Conservation (phyloP, 2,329 filamentous ascomycete genomes). For the Aspergillus fijiensis region DNA sequence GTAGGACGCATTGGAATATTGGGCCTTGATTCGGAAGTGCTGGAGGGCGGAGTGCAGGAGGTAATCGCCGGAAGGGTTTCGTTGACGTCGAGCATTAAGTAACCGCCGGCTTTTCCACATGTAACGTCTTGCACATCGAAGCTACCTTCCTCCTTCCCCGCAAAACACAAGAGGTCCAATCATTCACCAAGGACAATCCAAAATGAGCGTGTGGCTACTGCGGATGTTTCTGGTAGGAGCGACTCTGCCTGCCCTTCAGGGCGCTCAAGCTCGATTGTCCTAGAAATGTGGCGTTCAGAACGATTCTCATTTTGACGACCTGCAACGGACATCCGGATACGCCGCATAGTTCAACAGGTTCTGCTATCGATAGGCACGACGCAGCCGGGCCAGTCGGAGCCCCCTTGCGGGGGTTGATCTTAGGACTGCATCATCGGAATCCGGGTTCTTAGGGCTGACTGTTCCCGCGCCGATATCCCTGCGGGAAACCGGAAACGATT, state of each 20-base stretch:
- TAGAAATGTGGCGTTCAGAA: no score
- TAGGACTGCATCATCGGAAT: not conserved
- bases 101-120: not conserved
- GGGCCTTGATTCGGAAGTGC: not conserved
- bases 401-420: not conserved
- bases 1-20: no score
- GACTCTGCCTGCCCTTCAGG: no score
- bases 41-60: not conserved
- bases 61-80: not conserved
- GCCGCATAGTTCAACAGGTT: not conserved
- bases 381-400: no score
- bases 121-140: not conserved
- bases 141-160: no score
- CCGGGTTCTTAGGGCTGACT: not conserved
- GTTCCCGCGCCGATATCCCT: not conserved
- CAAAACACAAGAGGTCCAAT: no score
- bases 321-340: not conserved
- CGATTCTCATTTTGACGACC: no score
- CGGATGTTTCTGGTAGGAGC: no score
- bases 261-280: no score
- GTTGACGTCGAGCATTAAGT: not conserved
- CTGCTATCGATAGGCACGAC: not conserved
- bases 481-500: not conserved
- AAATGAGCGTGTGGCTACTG: no score
- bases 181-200: no score